These are phyloP conservation scores for Microbotryum lychnidis-dioicae DNA, from an alignment of 1,284 basidiomycete genomes.

Conservation along the genomic window DNA sequence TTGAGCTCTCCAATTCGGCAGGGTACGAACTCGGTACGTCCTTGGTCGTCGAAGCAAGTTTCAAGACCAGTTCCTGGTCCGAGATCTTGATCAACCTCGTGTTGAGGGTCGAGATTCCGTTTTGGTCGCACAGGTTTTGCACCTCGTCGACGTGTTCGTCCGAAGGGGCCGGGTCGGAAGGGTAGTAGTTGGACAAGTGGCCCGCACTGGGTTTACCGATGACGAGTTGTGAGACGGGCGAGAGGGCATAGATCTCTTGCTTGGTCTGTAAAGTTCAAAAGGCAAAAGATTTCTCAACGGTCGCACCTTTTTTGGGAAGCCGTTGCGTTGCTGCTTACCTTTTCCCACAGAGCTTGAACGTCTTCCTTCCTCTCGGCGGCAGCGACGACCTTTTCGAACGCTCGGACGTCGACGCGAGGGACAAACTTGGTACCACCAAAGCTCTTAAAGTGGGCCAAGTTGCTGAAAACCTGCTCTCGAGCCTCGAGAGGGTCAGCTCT, in stretches of 20 bases:
- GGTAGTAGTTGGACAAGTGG: conserved; percentile 73
- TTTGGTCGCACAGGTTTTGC: conserved; percentile 62
- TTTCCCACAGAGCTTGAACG: conserved; percentile 55
- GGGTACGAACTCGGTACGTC: conserved; percentile 46
- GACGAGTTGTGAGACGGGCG: conserved; percentile 57
- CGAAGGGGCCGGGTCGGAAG: conserved; percentile 54
- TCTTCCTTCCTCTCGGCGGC: conserved; percentile 52
- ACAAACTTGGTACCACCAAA: conserved; percentile 78
- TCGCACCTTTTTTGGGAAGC: too few species aligned
- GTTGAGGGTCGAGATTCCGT: conserved; percentile 63
- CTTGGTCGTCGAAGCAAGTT: conserved; percentile 58
- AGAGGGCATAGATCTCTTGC: conserved; percentile 58
- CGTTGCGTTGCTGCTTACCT: conserved; percentile 41
- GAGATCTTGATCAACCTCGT: conserved; percentile 64
- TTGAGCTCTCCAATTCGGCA: conserved; percentile 40
- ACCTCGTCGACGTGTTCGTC: conserved; percentile 66
- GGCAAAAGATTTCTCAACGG: background rate
- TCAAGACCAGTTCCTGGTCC: conserved; percentile 52
- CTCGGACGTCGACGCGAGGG: conserved; percentile 55
- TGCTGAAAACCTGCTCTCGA: conserved; percentile 54
- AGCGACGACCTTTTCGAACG: conserved; percentile 57
- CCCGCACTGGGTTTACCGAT: conserved; percentile 69
- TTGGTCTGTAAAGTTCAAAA: conserved; percentile 48
- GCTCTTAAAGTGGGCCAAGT: conserved; percentile 41
- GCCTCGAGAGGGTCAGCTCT: background rate